These are phyloP conservation scores for Furcasterigmium furcatum DNA, from an alignment of 2,329 filamentous ascomycete species.

Conservation along the genomic window DNA sequence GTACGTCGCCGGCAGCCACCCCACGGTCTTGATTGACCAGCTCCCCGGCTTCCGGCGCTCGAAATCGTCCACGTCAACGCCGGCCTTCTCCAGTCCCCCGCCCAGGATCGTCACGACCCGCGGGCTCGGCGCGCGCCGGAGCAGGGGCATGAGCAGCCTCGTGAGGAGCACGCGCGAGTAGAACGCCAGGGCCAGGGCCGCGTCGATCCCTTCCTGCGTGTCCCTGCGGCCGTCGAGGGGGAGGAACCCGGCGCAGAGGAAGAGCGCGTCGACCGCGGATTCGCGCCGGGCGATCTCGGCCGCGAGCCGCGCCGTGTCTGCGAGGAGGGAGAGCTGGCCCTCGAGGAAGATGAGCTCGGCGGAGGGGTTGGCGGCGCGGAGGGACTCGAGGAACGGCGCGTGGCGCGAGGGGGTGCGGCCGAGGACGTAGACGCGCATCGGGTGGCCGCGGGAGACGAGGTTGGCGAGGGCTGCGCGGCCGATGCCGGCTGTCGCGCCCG, in stretches of 20 bases:
- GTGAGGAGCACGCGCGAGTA: background rate
- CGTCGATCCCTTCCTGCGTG: background rate
- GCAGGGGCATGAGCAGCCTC: background rate
- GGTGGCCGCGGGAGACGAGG: background rate
- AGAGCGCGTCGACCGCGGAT: background rate
- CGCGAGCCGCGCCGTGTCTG: background rate
- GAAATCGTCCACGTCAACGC: no score
- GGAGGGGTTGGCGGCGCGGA: background rate
- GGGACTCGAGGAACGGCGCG: background rate
- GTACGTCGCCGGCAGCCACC: no score
- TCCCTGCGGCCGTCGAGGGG: background rate
- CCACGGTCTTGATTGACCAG: no score
- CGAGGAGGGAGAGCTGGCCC: conserved; percentile 3
- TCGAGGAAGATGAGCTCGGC: conserved; percentile 2
- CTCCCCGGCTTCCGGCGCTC: no score
- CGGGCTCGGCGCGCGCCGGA: background rate
- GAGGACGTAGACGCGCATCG: conserved; percentile 1
- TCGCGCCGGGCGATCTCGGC: background rate
- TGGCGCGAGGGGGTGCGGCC: conserved; percentile 1
- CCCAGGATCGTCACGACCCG: background rate
- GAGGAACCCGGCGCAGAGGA: background rate
- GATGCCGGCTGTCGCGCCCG: conserved; percentile 4
- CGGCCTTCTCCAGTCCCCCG: background rate
- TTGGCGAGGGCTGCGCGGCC: background rate
- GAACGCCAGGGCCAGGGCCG: no score